Evolutionary conservation across 371 early-diverging fungal species (phyloP).

Genomic region (Mucor mucedo): DNA sequence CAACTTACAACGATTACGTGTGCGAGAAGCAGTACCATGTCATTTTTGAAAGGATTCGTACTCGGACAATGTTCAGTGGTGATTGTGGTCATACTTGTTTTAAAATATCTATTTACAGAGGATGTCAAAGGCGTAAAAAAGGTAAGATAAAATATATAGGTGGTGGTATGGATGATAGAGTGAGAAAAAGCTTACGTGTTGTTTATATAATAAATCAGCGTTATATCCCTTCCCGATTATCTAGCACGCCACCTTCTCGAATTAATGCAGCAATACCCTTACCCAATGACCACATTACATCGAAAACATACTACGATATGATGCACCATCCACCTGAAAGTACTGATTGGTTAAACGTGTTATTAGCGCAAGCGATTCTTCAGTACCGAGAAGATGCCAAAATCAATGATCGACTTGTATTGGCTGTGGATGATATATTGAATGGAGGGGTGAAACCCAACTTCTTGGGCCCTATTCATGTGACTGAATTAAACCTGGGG

Average conservation of each 20-base stretch:
- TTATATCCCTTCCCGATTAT: conserved; percentile 49
- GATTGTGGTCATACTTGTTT: conserved; percentile 56
- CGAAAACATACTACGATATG: conserved; percentile 68
- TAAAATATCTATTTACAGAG: conserved; percentile 68
- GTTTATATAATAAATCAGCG: conserved; percentile 24
- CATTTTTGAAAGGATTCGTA: conserved; percentile 63
- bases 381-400: conserved; percentile 85
- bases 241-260: conserved; percentile 44
- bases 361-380: conserved; percentile 84
- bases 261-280: conserved; percentile 34
- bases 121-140: conserved; percentile 55
- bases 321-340: conserved; percentile 77
- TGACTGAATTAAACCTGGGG: conserved; percentile 89
- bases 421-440: conserved; percentile 75
- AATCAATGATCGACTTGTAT: conserved; percentile 73
- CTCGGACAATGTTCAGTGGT: conserved; percentile 67
- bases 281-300: conserved; percentile 55
- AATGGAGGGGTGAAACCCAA: conserved; percentile 83
- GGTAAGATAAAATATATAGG: conserved; percentile 31
- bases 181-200: neutral
- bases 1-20: conserved; percentile 25
- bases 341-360: conserved; percentile 91
- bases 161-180: too few species aligned
- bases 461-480: conserved; percentile 83
- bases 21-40: conserved; percentile 32